Evolutionary conservation across 176 grass and related monocot genomes (phyloP), one percentile per base, ranked within the genome.

Genomic region (Aegilops tauschii): DNA sequence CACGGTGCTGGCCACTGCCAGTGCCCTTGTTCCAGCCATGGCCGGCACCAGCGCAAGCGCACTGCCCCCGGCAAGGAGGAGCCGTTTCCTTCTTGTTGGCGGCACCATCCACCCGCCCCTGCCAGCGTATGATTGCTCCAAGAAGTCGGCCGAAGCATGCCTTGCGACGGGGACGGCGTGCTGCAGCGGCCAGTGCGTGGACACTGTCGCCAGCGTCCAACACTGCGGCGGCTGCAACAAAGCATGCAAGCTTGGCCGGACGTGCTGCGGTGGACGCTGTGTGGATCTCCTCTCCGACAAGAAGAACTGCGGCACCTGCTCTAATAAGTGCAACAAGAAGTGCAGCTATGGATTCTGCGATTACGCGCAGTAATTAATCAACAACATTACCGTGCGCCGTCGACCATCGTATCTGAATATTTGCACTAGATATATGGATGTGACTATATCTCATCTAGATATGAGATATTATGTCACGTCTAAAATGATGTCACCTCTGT

Each of bases 201-300:
- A 72, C 36, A 72, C 69, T 11, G 35, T 40, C 69, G 20, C 69
- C 4, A 72, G 4, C 69, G 36, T 5, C 9, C 9, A 72, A 1
- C 69, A 72, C 35, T 72, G 69, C 36, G 69, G 69, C 36, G 36
- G 35, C 35, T 72, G 69, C 69, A 42, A 42, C 69, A 72, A 72
- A 37, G 35, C 69, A 0, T 72, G 35, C 69, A 72, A 23, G 69
- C 69, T 42, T 37, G 69, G 20, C 36, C 36, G 36, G 69, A 72
- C 36, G 5, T 72, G 69, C 78, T 92, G 90, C 78, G 82, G 77
- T 8, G 78, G 86, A 0, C 83, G n/a, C 3, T 92, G 90, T 12
- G 78, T 88, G 5, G 68, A 92, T 73, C 49, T 73, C 1, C 35
- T 27, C 21, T 73, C 42, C 20, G 82, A 92, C 52, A 45, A 27